Evolutionary conservation across 768 basidiomycete genomes (phyloP), one percentile per base, ranked within the genome.

Genomic region (Tricholoma furcatifolium): DNA sequence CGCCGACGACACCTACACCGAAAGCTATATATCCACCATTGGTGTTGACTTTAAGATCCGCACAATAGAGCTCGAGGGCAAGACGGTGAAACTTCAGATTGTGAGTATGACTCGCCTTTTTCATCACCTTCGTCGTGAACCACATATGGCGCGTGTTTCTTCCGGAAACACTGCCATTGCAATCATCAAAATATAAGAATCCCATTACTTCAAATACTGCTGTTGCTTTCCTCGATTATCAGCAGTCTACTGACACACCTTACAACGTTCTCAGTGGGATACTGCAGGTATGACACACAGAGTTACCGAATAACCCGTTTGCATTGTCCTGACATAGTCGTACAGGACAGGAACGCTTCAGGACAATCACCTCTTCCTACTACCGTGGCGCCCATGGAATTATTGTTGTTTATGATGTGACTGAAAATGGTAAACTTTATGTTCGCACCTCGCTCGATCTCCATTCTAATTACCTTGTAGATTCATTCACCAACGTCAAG

Each of bases 11-110:
- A 91, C 93, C 46, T 98, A 95, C 79, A 97, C 96, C 47, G 93
- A 96, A 70, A 93, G 90, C 62, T 98, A 96, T 73, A 95, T 98
- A 68, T 91, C 88, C 54, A 98, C 96, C 35, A 98, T 98, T 71
- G 97, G 97, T 60, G 93, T 98, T 53, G 94, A 97, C 77, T 97
- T 97, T 77, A 96, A 95, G 87, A 98, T 98, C 75, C 84, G 96
- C 55, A 98, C 96, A 32, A 98, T 98, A 73, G 96, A 98, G 70
- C 80, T 98, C 50, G 96, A 98, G 66, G 96, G 96, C 54, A 97
- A 97, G 87, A 92, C 91, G 1, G 92, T 98, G 70, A 98, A 98
- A 73, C 82, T 98, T 54, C 96, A 98, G 75, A 98, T 98, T 73
- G 95, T 97, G 65, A 73, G 95, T 76, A 39, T 27, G 11, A 74